Conservation (phyloP, 768 basidiomycete species). For the Lentinula edodes region DNA sequence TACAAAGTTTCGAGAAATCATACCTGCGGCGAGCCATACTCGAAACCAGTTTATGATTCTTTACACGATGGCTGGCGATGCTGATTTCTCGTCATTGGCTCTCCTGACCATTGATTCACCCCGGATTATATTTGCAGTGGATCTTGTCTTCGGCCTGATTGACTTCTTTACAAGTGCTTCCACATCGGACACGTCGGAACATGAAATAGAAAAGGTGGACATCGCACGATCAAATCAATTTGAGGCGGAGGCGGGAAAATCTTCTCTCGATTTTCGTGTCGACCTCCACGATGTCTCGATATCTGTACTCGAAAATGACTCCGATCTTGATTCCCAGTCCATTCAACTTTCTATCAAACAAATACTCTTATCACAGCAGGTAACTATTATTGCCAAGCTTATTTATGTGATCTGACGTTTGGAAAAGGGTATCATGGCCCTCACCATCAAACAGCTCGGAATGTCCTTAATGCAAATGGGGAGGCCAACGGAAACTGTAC, state of each 20-base stretch:
- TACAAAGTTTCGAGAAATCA: conserved; percentile 89
- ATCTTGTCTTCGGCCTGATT: conserved; percentile 85
- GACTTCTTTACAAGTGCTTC: conserved; percentile 74
- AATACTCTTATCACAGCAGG: conserved; percentile 89
- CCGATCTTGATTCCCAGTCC: conserved; percentile 73
- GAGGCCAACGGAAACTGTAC: conserved; percentile 70
- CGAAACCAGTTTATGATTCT: conserved; percentile 92
- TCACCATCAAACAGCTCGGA: conserved; percentile 76
- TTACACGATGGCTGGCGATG: conserved; percentile 70
- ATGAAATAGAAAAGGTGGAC: conserved; percentile 9
- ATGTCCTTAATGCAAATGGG: conserved; percentile 96
- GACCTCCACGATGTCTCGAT: conserved; percentile 90
- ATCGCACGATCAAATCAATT: conserved; percentile 8
- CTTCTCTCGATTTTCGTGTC: conserved; percentile 59
- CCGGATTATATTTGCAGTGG: conserved; percentile 85
- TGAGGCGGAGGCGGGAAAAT: conserved; percentile 11
- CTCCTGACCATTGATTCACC: conserved; percentile 91
- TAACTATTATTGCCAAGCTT: conserved; percentile 17
- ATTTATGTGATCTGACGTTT: neutral
- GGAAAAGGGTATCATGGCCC: conserved; percentile 66
- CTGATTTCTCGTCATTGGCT: conserved; percentile 54
- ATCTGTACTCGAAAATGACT: conserved; percentile 82
- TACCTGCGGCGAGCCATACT: conserved; percentile 84
- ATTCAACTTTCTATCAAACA: conserved; percentile 83
- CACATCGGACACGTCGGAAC: conserved; percentile 9